Evolutionary conservation across 2,329 filamentous ascomycete genomes (phyloP).

Genomic region (Daldinia sp.): DNA sequence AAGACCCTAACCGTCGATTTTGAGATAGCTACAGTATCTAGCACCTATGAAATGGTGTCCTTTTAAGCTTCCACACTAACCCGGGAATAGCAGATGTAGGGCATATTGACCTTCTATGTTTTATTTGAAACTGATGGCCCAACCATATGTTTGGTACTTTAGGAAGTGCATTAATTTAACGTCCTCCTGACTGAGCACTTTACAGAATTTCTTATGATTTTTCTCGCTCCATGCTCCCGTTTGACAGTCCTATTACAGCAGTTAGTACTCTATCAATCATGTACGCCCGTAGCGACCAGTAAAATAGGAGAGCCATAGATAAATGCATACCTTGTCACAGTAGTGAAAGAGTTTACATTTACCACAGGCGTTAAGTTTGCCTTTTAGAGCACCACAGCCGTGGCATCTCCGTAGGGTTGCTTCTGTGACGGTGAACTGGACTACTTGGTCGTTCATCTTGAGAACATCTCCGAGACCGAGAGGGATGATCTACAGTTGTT

Average conservation of each 20-base stretch:
- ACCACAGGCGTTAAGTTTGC: conserved; percentile 29
- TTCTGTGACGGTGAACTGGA: conserved; percentile 24
- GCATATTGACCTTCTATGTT: not conserved
- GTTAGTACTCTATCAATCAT: not conserved
- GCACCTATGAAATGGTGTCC: not conserved
- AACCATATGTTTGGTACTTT: conserved; percentile 28
- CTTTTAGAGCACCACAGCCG: conserved; percentile 27
- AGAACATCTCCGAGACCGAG: conserved; percentile 34
- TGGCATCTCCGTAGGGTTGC: conserved; percentile 36
- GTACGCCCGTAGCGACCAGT: not conserved
- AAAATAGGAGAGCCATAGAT: not conserved
- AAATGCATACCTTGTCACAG: conserved; percentile 35
- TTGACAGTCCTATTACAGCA: conserved; percentile 40
- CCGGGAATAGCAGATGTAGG: not conserved
- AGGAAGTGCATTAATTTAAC: conserved; percentile 39
- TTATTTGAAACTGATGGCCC: conserved; percentile 9
- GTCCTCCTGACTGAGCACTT: conserved; percentile 36
- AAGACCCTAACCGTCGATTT: not conserved
- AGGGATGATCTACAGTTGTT: conserved; percentile 37
- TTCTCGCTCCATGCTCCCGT: conserved; percentile 42
- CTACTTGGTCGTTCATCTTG: conserved; percentile 39
- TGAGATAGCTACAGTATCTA: not conserved
- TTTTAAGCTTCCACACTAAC: not conserved
- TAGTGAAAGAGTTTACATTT: conserved; percentile 38
- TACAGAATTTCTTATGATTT: conserved; percentile 44